Conservation (phyloP, 75 land plant species). For the Azolla pinnata region DNA sequence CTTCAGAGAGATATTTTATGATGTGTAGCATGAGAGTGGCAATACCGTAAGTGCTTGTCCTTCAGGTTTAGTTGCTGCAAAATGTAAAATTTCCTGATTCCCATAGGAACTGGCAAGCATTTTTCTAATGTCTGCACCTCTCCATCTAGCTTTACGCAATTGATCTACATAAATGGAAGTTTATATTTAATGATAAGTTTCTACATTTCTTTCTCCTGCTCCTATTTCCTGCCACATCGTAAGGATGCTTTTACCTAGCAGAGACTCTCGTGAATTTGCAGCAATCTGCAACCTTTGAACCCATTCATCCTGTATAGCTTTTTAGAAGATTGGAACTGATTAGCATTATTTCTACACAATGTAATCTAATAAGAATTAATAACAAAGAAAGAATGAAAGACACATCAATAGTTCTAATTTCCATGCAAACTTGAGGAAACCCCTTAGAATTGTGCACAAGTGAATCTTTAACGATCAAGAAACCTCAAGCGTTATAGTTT, state of each 20-base stretch:
- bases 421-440: too few species aligned
- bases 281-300: neutral
- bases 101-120: conserved; percentile 1
- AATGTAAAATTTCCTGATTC: conserved; percentile 1
- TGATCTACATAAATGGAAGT: neutral
- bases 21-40: too few species aligned
- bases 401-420: too few species aligned
- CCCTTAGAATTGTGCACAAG: too few species aligned
- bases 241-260: conserved; percentile 4
- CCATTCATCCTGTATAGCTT: conserved; percentile 3
- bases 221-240: too few species aligned
- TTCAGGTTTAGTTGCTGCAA: neutral
- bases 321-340: neutral
- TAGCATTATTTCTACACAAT: neutral
- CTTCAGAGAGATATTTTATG: too few species aligned
- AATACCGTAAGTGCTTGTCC: conserved; percentile 5
- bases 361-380: neutral
- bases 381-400: neutral
- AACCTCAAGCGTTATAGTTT: too few species aligned
- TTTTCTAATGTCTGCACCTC: neutral
- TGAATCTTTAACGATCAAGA: too few species aligned
- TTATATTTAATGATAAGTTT: neutral
- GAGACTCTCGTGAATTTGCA: neutral
- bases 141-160: conserved; percentile 5
- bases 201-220: too few species aligned